Base-by-base conservation (phyloP, 768 basidiomycete genomes). In the Pholiota microspora region DNA sequence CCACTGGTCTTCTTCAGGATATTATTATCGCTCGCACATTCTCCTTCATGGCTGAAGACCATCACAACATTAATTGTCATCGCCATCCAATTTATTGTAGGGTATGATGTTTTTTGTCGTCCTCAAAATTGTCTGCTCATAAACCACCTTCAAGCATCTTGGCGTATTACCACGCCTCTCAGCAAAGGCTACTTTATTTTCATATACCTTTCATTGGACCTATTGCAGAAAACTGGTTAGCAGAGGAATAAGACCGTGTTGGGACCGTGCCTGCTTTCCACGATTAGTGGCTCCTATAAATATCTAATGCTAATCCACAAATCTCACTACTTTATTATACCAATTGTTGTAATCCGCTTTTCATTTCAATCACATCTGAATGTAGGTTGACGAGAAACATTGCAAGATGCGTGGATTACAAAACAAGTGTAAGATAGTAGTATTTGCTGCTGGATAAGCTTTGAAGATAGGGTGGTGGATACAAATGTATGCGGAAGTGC, bases 181-280 rank as follows among this genome's bases (percentile, higher is more conserved):
- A 72, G 28, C 74, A 78, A 48, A 77, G 74, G 16, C 70, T 86
- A n/a, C 63, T 77, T 23, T 76, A 81, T 49, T 89, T 75, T 65
- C 80, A 80, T 60, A 65, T 88, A 44, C 89, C 89, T 10, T 70
- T 73, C 50, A 76, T 89, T 13, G 89, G 89, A 2, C 71, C 74
- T 21, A 65, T 88, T 10, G 89, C 88, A 12, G 86, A 87, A 57
- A 70, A 74, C 54, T 90, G 88, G 86, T 74, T 91, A 9, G 51
- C 47, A 18, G 51, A 55, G 9, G 59, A 61, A 38, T 61, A 47
- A 42, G 10, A 23, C 23, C n/a, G 46, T 7, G 27, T 10, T 21
- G 13, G n/a, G n/a, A n/a, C n/a, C n/a, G n/a, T n/a, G n/a, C n/a
- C n/a, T n/a, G n/a, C n/a, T n/a, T n/a, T n/a, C n/a, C n/a, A n/a